These are phyloP conservation scores for Aspergillus cejpii DNA, from an alignment of 2,329 filamentous ascomycete species.

Conservation along the genomic window DNA sequence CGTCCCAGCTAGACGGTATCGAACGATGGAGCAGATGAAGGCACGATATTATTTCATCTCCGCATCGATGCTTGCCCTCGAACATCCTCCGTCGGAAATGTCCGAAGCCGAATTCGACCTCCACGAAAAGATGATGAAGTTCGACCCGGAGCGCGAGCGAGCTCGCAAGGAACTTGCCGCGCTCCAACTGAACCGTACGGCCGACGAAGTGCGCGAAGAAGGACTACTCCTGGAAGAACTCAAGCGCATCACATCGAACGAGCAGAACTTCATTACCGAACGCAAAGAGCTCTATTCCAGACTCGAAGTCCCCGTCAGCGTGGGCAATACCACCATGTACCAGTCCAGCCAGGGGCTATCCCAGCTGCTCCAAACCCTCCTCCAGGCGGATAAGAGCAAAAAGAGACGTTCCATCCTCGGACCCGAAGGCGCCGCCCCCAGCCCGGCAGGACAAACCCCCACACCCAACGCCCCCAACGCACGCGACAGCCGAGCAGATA, in stretches of 20 bases:
- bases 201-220: conserved; percentile 87
- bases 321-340: conserved; percentile 64
- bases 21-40: conserved; percentile 86
- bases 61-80: conserved; percentile 70
- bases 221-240: conserved; percentile 83
- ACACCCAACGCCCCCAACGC: conserved; percentile 31
- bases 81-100: conserved; percentile 81
- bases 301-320: conserved; percentile 73
- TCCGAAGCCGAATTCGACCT: conserved; percentile 72
- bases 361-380: conserved; percentile 71
- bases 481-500: conserved; percentile 35
- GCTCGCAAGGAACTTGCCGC: conserved; percentile 79
- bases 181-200: conserved; percentile 68
- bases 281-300: conserved; percentile 79
- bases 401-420: conserved; percentile 70
- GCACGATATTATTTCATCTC: conserved; percentile 82
- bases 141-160: conserved; percentile 71
- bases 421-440: conserved; percentile 47
- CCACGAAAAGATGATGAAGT: conserved; percentile 80
- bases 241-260: conserved; percentile 80
- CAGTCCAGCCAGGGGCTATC: conserved; percentile 74
- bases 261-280: conserved; percentile 79
- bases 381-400: conserved; percentile 78
- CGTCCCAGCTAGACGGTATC: conserved; percentile 41
- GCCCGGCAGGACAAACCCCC: conserved; percentile 51